Percentiles rank a stretch among this genome's conserved stretches.
These are phyloP conservation scores for Cyamopsis tetragonoloba DNA, from an alignment of 306 rosid genomes.

Conservation along the genomic window DNA sequence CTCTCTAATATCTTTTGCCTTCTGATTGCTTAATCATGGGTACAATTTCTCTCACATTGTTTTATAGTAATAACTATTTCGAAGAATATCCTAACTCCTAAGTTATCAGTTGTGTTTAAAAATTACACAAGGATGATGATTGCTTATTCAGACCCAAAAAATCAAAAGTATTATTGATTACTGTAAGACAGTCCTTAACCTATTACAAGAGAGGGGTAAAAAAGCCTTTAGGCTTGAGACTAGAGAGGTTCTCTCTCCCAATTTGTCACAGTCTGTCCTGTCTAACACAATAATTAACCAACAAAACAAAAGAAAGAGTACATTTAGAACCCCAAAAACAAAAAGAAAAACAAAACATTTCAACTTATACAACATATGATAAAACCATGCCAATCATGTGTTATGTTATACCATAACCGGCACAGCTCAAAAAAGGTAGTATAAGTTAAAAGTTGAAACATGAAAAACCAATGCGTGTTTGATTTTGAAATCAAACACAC, in stretches of 20 bases:
- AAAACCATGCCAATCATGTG: constrained; percentile 20
- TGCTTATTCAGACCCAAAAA: not conserved
- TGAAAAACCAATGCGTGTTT: too few species aligned
- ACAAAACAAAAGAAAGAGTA: not conserved
- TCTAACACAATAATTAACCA: not conserved
- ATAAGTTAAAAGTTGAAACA: not conserved
- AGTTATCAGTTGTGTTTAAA: not conserved
- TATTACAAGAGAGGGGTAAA: not conserved
- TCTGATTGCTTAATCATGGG: not conserved
- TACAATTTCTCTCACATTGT: not conserved
- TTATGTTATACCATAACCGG: not conserved
- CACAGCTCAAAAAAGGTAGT: constrained; percentile 27
- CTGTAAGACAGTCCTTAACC: not conserved
- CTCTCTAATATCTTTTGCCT: not conserved
- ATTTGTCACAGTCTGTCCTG: not conserved
- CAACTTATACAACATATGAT: not conserved
- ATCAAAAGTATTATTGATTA: not conserved
- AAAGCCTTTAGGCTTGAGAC: constrained; percentile 14
- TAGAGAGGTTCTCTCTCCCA: constrained; percentile 19
- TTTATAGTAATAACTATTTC: not conserved
- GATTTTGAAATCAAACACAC: not conserved
- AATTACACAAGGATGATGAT: too few species aligned
- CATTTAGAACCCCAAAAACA: not conserved
- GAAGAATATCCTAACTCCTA: constrained; percentile 6
- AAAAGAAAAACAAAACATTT: not conserved